phyloP scores from a whole-genome alignment of 495 filamentous ascomycete genomes.

The Neurospora terricola region DNA sequence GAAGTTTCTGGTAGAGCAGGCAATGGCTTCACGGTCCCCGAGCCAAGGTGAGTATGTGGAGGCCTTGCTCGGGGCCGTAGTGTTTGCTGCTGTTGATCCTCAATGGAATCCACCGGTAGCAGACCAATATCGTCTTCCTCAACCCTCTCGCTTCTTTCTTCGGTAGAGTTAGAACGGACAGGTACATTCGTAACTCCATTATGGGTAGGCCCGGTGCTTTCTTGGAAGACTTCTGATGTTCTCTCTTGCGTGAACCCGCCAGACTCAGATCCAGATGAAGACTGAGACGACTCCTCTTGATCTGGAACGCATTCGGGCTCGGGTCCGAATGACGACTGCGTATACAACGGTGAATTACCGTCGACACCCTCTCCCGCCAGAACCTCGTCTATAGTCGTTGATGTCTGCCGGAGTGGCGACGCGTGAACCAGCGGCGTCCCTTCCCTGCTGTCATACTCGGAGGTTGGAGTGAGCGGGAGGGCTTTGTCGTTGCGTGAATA shows the following conservation, averaged over 20 bases:
- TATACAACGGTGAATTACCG: not conserved
- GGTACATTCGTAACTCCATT: not conserved
- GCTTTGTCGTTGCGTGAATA: constrained; percentile 12
- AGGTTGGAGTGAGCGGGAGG: constrained; percentile 29
- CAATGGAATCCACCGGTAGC: not conserved
- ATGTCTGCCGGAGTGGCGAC: not conserved
- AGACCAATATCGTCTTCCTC: not conserved
- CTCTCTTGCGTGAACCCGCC: not conserved
- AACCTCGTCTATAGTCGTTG: not conserved
- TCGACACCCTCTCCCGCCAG: not conserved
- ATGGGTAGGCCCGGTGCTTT: not conserved
- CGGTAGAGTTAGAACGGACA: not conserved
- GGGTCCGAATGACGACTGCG: not conserved
- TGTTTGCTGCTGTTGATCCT: not conserved
- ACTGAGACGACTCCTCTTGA: not conserved
- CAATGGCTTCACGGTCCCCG: constrained; percentile 33
- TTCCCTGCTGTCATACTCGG: constrained; percentile 20
- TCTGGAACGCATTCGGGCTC: not conserved
- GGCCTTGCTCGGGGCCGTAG: not conserved
- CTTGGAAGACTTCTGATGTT: not conserved
- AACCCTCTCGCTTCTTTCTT: not conserved
- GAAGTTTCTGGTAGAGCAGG: constrained; percentile 40
- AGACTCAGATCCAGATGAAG: not conserved
- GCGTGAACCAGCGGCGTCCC: constrained; percentile 4
- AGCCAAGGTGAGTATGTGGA: constrained; percentile 5